Conservation (phyloP, 306 rosid species). For the apple (Malus domestica) region DNA sequence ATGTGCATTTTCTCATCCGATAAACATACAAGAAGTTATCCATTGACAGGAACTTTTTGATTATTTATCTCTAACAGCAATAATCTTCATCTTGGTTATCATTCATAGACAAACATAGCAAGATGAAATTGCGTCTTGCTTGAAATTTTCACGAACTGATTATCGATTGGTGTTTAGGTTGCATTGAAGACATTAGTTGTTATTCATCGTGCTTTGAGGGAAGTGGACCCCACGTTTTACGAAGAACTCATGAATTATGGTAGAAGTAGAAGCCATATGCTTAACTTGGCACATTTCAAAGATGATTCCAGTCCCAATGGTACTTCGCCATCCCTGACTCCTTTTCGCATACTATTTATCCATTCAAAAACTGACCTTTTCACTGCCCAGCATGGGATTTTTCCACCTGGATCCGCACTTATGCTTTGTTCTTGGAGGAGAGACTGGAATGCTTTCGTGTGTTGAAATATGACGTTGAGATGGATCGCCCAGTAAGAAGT, state of each 20-base stretch:
- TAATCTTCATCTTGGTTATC: not conserved
- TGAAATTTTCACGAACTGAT: slow-evolving; percentile 16
- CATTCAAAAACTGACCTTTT: slow-evolving; percentile 1
- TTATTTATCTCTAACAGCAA: not conserved
- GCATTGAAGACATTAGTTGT: slow-evolving; percentile 87
- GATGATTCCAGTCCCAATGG: slow-evolving; percentile 99
- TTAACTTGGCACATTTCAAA: slow-evolving; percentile 94
- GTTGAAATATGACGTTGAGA: slow-evolving; percentile 82
- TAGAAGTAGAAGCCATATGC: slow-evolving; percentile 97
- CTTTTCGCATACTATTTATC: not conserved
- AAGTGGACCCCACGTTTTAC: slow-evolving; percentile 95
- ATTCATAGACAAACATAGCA: not conserved
- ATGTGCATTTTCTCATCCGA: slow-evolving; percentile 24
- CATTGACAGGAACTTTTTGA: not conserved
- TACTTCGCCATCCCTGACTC: slow-evolving; percentile 21
- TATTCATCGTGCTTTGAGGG: slow-evolving; percentile 98
- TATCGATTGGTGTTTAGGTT: slow-evolving; percentile 48
- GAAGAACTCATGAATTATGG: slow-evolving; percentile 97
- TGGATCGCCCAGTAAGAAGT: slow-evolving; percentile 77
- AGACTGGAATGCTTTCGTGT: slow-evolving; percentile 95
- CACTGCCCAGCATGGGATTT: slow-evolving; percentile 84
- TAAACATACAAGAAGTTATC: not conserved
- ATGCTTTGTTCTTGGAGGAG: slow-evolving; percentile 98
- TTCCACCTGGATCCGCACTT: slow-evolving; percentile 91
- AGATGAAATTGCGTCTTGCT: not conserved